Conservation (phyloP, 176 grass and related monocot genomes). For the Pontederia crassipes region DNA sequence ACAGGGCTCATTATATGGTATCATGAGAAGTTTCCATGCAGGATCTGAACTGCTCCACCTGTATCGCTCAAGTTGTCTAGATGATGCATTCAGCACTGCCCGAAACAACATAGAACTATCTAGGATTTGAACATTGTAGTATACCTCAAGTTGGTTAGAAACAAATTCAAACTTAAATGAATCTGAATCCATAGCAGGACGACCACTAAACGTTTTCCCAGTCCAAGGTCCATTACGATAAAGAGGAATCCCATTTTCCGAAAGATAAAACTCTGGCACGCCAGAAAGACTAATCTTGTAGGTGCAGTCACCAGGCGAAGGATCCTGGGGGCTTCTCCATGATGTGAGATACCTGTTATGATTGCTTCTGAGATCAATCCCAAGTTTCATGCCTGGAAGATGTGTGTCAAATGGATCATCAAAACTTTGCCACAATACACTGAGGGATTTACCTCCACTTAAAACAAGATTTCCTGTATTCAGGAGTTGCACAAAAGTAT, state of each 20-base stretch:
- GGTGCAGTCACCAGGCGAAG: constrained; percentile 29
- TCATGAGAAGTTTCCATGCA: not conserved
- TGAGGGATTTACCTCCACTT: no score
- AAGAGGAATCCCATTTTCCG: constrained; percentile 13
- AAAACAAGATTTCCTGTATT: no score
- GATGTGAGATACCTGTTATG: constrained; percentile 33
- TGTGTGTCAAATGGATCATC: constrained; percentile 58
- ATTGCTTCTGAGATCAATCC: constrained; percentile 25
- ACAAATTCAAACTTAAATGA: constrained; percentile 41
- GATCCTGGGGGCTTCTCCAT: constrained; percentile 45
- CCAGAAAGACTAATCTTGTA: constrained; percentile 34
- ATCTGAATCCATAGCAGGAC: constrained; percentile 30
- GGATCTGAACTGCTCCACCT: constrained; percentile 18
- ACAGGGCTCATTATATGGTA: constrained; percentile 32
- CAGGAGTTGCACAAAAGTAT: no score
- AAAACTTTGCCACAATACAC: constrained; percentile 40
- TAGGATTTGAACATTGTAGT: constrained; percentile 36
- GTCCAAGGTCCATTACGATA: constrained; percentile 56
- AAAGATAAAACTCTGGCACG: constrained; percentile 46
- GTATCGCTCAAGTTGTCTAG: not conserved
- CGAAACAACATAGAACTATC: not conserved
- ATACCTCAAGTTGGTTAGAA: constrained; percentile 31
- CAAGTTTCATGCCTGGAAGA: constrained; percentile 58
- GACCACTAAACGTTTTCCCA: constrained; percentile 44
- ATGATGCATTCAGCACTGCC: not conserved